Evolutionary conservation across 768 basidiomycete genomes (phyloP).

Genomic region (Clitopilus passeckerianus): DNA sequence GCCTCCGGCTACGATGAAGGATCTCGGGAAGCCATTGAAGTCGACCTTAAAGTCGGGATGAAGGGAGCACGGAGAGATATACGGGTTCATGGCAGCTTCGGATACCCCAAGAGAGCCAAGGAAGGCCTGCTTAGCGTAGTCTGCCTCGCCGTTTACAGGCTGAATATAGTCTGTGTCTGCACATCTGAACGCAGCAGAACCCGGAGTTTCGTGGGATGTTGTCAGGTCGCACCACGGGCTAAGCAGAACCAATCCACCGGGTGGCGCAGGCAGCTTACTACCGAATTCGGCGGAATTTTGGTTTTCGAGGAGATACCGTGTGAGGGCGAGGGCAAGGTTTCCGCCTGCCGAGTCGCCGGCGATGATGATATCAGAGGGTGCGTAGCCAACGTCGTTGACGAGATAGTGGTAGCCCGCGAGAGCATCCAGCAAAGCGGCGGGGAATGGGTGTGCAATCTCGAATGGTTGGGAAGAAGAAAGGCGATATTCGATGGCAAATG

Average conservation of each 20-base stretch:
- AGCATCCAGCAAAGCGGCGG: conserved; percentile 65
- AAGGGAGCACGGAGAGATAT: conserved; percentile 55
- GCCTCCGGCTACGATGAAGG: conserved; percentile 54
- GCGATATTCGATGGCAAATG: conserved; percentile 66
- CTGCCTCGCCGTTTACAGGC: background rate
- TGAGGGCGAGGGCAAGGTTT: conserved; percentile 58
- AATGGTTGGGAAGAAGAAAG: conserved; percentile 40
- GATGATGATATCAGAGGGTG: conserved; percentile 53
- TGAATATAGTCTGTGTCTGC: conserved; percentile 27
- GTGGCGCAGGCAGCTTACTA: conserved; percentile 30
- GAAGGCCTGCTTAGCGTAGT: conserved; percentile 36
- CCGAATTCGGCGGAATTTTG: conserved; percentile 18
- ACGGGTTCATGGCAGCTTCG: conserved; percentile 41
- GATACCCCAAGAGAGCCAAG: conserved; percentile 42
- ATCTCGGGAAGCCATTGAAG: conserved; percentile 57
- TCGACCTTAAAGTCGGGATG: conserved; percentile 26
- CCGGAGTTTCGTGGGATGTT: conserved; percentile 26
- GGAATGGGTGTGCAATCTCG: conserved; percentile 51
- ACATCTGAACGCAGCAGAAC: conserved; percentile 28
- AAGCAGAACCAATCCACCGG: conserved; percentile 41
- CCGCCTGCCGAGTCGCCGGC: conserved; percentile 77
- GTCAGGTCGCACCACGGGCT: conserved; percentile 51
- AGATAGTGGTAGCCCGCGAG: conserved; percentile 69
- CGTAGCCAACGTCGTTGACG: conserved; percentile 45
- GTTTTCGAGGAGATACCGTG: conserved; percentile 52